Percentiles rank a stretch among this genome's conserved stretches.
Evolutionary conservation across 768 basidiomycete genomes (phyloP).

Genomic region (Termitomyces eurrhizus): DNA sequence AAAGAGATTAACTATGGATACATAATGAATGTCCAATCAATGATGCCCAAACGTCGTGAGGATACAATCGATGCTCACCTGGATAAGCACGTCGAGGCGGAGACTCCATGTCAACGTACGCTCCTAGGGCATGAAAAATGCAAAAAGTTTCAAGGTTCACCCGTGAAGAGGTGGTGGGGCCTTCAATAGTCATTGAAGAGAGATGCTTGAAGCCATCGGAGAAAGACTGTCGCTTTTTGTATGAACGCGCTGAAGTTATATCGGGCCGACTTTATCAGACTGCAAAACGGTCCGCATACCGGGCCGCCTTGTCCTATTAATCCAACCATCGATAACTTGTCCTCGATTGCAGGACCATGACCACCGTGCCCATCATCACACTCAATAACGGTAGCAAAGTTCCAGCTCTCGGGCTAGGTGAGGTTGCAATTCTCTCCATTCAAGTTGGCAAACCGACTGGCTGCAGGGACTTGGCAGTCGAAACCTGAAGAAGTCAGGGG

Average conservation of each 20-base stretch:
- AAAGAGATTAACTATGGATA: too few relatives aligned
- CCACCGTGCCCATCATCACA: slow-evolving; percentile 33
- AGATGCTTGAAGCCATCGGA: too few relatives aligned
- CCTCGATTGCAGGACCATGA: not conserved
- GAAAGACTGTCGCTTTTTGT: too few relatives aligned
- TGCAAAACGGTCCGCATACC: not conserved
- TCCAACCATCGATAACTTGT: not conserved
- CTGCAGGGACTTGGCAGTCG: slow-evolving; percentile 76
- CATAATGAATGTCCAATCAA: too few relatives aligned
- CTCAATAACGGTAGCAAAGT: slow-evolving; percentile 59
- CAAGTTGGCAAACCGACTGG: not conserved
- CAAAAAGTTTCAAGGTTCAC: too few relatives aligned
- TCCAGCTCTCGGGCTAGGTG: slow-evolving; percentile 57
- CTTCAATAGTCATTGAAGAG: too few relatives aligned
- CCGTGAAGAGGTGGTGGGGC: too few relatives aligned
- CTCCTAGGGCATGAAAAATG: too few relatives aligned
- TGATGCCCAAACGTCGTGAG: too few relatives aligned
- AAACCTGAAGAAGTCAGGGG: slow-evolving; percentile 63
- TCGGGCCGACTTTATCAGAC: not conserved
- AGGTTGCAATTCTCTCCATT: slow-evolving; percentile 7
- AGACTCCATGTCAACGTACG: too few relatives aligned
- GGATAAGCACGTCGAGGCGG: too few relatives aligned
- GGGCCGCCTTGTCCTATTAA: slow-evolving; percentile 1
- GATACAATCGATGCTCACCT: too few relatives aligned
- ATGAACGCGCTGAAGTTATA: not conserved